These are phyloP conservation scores for Aspergillus indologenus DNA, from an alignment of 495 filamentous ascomycete genomes.

Conservation along the genomic window DNA sequence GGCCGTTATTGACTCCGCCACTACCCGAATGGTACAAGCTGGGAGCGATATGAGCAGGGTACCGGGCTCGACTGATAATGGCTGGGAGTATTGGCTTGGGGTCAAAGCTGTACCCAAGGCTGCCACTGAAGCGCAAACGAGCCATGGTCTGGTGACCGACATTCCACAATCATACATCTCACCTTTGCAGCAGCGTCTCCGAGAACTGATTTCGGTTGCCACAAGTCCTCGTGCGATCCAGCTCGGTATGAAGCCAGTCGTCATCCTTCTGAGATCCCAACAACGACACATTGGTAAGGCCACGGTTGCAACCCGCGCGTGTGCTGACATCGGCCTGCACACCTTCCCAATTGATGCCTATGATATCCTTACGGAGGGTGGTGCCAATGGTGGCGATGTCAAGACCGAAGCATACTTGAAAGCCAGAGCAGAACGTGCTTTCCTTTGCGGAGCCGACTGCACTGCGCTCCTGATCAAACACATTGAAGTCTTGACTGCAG, in stretches of 20 bases:
- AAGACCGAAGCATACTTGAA: slow-evolving; percentile 90
- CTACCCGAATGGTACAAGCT: slow-evolving; percentile 82
- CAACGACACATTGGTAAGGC: slow-evolving; percentile 91
- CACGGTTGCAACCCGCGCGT: slow-evolving; percentile 69
- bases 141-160: slow-evolving; percentile 46
- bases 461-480: slow-evolving; percentile 83
- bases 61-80: slow-evolving; percentile 66
- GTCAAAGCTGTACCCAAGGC: slow-evolving; percentile 56
- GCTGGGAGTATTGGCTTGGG: slow-evolving; percentile 85
- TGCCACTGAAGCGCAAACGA: slow-evolving; percentile 30
- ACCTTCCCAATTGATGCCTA: slow-evolving; percentile 87
- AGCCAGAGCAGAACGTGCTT: slow-evolving; percentile 79
- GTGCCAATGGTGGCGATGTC: slow-evolving; percentile 79
- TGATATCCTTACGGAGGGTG: slow-evolving; percentile 87
- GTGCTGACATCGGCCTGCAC: slow-evolving; percentile 85
- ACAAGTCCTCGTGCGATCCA: slow-evolving; percentile 85
- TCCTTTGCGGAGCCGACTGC: slow-evolving; percentile 78
- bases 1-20: slow-evolving; percentile 74
- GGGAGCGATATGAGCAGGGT: slow-evolving; percentile 76
- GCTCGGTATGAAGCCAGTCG: slow-evolving; percentile 80
- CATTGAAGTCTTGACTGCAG: slow-evolving; percentile 85
- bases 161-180: slow-evolving; percentile 54
- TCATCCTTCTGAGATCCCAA: slow-evolving; percentile 82
- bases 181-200: slow-evolving; percentile 67
- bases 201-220: slow-evolving; percentile 83